Evolutionary conservation across 2,329 filamentous ascomycete genomes (phyloP), one percentile per base, ranked within the genome.

Genomic region (Trichocomaceae sp.): DNA sequence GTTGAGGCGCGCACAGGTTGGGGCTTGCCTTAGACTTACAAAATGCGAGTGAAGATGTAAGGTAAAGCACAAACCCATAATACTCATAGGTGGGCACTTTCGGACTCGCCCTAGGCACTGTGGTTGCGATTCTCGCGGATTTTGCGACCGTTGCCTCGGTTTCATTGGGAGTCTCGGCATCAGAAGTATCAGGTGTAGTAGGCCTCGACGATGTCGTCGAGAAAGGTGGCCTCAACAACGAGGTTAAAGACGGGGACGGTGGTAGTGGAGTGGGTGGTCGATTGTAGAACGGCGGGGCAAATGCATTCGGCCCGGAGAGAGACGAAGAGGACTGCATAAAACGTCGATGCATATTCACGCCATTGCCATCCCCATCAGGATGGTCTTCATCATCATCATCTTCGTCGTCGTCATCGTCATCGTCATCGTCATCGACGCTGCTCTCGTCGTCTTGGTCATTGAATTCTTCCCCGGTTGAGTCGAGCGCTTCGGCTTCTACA

Each of bases 51-150:
- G 86, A 89, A 59, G 87, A 91, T 67, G 92, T 89, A 39, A 99
- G 81, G 75, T 99, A 97, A 49, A 99, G 82, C 52, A 95, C 92
- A 74, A 99, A 99, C 69, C 93, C 93, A 70, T 97, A 97, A 81
- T 97, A 99, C 70, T 99, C 93, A 75, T 99, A 97, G 0, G 93
- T 99, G n/a, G 93, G 93, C 2, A 99, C 91, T 68, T 93, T 90
- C 1, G 93, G 93, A 52, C 86, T 86, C 1, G 90, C 91, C 54
- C 90, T 86, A 5, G 91, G 89, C 17, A 96, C 83, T 1, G 81
- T 85, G 58, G 77, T 81, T 58, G 76, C 81, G 63, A 76, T 78
- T 49, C 75, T 77, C 54, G 79, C 83, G 26, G 80, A 83, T 66
- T 74, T 79, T 26, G 84, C 79, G 37, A 87, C 81, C 13, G 77